Evolutionary conservation across 1,139 yeast genomes (phyloP).

Genomic region (Kurtzmaniella quercitrusa): DNA sequence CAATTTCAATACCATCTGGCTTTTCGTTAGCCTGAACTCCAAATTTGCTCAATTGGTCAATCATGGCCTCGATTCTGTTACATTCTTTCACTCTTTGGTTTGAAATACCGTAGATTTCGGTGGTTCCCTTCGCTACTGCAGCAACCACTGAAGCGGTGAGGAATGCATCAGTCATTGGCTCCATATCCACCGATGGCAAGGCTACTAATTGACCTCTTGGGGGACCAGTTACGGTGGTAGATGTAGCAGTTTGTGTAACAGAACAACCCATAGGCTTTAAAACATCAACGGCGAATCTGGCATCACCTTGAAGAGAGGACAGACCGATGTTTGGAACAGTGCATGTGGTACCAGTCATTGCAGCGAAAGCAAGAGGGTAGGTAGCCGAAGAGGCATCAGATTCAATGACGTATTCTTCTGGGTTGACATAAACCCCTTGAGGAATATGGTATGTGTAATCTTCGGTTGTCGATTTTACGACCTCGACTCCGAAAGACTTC

Average conservation of each 20-base stretch:
- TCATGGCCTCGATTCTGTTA: conserved; percentile 94
- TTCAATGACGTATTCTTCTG: conserved; percentile 81
- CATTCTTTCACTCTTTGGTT: conserved; percentile 98
- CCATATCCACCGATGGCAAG: conserved; percentile 84
- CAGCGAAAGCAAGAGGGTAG: conserved; percentile 96
- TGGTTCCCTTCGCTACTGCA: conserved; percentile 67
- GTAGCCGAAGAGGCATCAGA: conserved; percentile 99
- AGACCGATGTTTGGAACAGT: conserved; percentile 94
- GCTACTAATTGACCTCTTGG: conserved; percentile 64
- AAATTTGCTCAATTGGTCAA: conserved; percentile 77
- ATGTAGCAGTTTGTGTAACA: conserved; percentile 74
- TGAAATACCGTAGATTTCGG: conserved; percentile 91
- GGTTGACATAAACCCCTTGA: conserved; percentile 72
- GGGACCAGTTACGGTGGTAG: conserved; percentile 93
- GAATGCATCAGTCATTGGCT: conserved; percentile 99
- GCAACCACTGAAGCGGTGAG: conserved; percentile 96
- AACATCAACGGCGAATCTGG: conserved; percentile 92
- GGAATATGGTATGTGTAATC: conserved; percentile 89
- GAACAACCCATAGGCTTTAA: conserved; percentile 92
- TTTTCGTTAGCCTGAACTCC: conserved; percentile 83
- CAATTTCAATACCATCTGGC: conserved; percentile 87
- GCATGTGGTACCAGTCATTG: conserved; percentile 91
- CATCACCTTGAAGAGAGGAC: conserved; percentile 93
- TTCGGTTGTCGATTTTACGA: conserved; percentile 66
- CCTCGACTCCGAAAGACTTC: conserved; percentile 82